Evolutionary conservation across 2,329 filamentous ascomycete genomes (phyloP).

Genomic region (Curvularia lunata): DNA sequence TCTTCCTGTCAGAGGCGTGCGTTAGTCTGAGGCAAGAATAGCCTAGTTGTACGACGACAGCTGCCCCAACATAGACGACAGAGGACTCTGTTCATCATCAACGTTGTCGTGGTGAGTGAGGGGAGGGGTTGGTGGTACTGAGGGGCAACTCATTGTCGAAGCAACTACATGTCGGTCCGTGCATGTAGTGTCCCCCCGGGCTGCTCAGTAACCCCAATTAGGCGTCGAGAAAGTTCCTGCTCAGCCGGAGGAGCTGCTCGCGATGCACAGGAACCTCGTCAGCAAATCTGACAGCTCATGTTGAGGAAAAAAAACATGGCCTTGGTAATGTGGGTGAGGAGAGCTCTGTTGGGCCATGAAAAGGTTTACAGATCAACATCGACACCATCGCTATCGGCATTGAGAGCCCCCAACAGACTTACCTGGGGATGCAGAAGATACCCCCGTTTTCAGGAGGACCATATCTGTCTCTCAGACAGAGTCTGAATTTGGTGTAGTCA

Average conservation of each 20-base stretch:
- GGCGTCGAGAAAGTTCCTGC: not conserved
- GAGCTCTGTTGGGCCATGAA: constrained; percentile 1
- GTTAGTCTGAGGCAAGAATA: not conserved
- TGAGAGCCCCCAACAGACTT: not conserved
- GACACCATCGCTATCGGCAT: constrained; percentile 1
- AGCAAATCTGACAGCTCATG: not conserved
- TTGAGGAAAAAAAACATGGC: not conserved
- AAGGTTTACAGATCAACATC: not conserved
- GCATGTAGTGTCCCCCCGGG: constrained; percentile 1
- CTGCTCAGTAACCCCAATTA: not conserved
- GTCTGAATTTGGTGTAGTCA: no score
- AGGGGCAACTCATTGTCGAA: constrained; percentile 1
- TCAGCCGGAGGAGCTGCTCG: not conserved
- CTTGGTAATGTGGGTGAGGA: not conserved
- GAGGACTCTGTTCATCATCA: not conserved
- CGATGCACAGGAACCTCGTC: not conserved
- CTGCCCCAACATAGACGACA: no score
- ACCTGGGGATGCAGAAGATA: not conserved
- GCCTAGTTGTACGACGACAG: not conserved
- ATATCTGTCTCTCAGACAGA: not conserved
- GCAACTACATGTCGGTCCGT: constrained; percentile 6
- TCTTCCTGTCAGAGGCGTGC: not conserved
- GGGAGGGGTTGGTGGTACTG: not conserved
- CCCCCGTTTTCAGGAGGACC: not conserved
- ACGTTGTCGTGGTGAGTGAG: not conserved